These are phyloP conservation scores for Ammopiptanthus mongolicus DNA, from an alignment of 306 rosid genomes.

Conservation along the genomic window DNA sequence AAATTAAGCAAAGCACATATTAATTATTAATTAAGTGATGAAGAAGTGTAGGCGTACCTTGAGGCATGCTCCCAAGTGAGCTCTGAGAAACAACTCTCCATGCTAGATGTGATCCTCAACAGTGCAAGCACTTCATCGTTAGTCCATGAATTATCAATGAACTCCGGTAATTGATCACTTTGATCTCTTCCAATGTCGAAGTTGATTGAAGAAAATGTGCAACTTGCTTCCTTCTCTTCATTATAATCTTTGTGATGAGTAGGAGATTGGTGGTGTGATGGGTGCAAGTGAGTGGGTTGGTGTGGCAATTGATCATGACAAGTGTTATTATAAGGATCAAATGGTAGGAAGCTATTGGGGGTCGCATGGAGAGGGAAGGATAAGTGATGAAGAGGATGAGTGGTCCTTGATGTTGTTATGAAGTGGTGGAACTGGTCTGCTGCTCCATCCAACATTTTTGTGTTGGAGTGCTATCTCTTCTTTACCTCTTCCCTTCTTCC, in stretches of 20 bases:
- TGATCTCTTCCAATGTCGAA: slow-evolving; percentile 33
- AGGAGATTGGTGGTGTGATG: slow-evolving; percentile 32
- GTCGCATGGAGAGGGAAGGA: slow-evolving; percentile 52
- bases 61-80: slow-evolving; percentile 93
- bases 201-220: slow-evolving; percentile 16
- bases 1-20: not conserved
- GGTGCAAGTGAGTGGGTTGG: slow-evolving; percentile 38
- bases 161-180: not conserved
- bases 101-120: slow-evolving; percentile 77
- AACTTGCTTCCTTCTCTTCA: slow-evolving; percentile 19
- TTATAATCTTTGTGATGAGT: slow-evolving; percentile 23
- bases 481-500: slow-evolving; percentile 16
- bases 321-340: slow-evolving; percentile 31
- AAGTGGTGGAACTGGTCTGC: slow-evolving; percentile 88
- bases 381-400: slow-evolving; percentile 46
- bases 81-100: slow-evolving; percentile 79
- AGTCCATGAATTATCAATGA: slow-evolving; percentile 54
- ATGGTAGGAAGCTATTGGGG: slow-evolving; percentile 12
- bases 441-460: slow-evolving; percentile 70
- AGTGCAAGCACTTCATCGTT: slow-evolving; percentile 73
- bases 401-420: slow-evolving; percentile 50
- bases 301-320: slow-evolving; percentile 13
- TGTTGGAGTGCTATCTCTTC: slow-evolving; percentile 16
- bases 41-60: too few relatives aligned
- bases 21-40: slow-evolving; percentile 17